A percentile compares a stretch with the other conserved stretches of the same genome.
These are phyloP conservation scores for Tylopilus sp. DNA, from an alignment of 1,284 basidiomycete genomes.

Conservation along the genomic window DNA sequence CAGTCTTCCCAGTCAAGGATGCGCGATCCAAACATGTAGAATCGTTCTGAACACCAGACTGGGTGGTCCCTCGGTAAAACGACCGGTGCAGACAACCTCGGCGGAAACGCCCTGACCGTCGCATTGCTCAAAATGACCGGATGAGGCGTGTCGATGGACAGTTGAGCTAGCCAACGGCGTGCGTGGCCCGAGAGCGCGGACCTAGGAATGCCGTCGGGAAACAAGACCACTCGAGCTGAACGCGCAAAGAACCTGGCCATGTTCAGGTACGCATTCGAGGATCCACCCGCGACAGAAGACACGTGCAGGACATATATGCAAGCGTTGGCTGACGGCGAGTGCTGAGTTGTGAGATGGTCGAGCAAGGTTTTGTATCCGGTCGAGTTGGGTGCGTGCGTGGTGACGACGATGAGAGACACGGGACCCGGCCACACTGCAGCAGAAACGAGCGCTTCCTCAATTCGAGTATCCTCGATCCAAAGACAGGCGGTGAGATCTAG, in stretches of 20 bases:
- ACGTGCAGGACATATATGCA: conserved; percentile 51
- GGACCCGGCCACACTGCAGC: conserved; percentile 49
- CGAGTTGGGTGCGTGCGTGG: conserved; percentile 35
- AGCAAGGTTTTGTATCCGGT: conserved; percentile 30
- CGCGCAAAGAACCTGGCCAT: conserved; percentile 56
- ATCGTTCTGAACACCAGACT: conserved; percentile 63
- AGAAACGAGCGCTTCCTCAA: conserved; percentile 36
- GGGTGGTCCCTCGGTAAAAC: conserved; percentile 46
- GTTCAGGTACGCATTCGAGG: conserved; percentile 58
- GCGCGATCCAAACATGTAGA: conserved; percentile 46
- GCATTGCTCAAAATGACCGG: conserved; percentile 28
- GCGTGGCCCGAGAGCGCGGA: not conserved
- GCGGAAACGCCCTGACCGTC: conserved; percentile 29
- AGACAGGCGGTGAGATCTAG: conserved; percentile 47
- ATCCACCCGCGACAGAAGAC: conserved; percentile 34
- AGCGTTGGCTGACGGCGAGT: conserved; percentile 25
- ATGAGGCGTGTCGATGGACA: conserved; percentile 30
- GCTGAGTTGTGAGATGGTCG: conserved; percentile 11
- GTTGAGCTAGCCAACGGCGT: conserved; percentile 17
- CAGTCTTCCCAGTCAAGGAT: conserved; percentile 59
- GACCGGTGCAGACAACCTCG: conserved; percentile 43
- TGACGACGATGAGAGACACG: conserved; percentile 52
- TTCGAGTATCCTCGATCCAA: conserved; percentile 42
- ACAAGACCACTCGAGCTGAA: conserved; percentile 47
- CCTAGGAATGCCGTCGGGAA: conserved; percentile 40